Percentiles rank a stretch among this genome's conserved stretches.
These are phyloP conservation scores for Nigrospora sphaerica DNA, from an alignment of 2,329 filamentous ascomycete species.

Conservation along the genomic window DNA sequence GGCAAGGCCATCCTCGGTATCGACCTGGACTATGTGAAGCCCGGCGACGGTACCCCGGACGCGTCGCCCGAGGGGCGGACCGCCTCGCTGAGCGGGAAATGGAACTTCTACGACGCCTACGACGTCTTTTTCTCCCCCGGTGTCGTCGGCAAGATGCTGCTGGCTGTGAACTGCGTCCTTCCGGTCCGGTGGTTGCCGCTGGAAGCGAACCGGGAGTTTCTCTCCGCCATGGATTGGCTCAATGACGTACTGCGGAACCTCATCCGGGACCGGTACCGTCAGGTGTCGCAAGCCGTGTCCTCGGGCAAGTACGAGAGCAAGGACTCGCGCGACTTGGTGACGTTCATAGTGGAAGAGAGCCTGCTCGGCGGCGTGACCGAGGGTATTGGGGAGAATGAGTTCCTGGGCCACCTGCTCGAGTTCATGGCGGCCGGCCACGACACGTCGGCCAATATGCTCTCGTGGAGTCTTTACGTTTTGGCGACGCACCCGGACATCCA, in stretches of 20 bases:
- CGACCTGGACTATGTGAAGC: conserved; percentile 3
- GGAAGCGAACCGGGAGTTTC: conserved; percentile 6
- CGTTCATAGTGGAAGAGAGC: conserved; percentile 8
- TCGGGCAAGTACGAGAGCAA: conserved; percentile 1
- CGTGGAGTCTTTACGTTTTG: conserved; percentile 8
- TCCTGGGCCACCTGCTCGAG: conserved; percentile 7
- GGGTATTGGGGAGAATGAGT: conserved; percentile 7
- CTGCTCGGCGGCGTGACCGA: conserved; percentile 8
- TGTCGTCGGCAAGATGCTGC: conserved; percentile 2
- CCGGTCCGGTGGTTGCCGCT: conserved; percentile 9
- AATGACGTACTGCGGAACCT: conserved; percentile 1
- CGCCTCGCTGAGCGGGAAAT: not conserved
- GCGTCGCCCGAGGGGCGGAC: not conserved
- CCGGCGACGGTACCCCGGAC: not conserved
- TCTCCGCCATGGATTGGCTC: conserved; percentile 7
- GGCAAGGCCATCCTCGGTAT: conserved; percentile 5
- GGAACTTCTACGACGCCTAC: conserved; percentile 8
- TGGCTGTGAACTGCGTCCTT: conserved; percentile 6
- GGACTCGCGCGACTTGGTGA: conserved; percentile 5
- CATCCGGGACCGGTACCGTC: not conserved
- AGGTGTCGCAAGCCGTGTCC: not conserved
- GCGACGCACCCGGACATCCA: conserved; percentile 5
- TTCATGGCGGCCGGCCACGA: conserved; percentile 10
- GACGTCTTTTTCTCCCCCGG: conserved; percentile 3
- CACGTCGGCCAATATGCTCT: conserved; percentile 8